Conservation (phyloP, 2,329 filamentous ascomycete genomes). For the Aureobasidium namibiae region DNA sequence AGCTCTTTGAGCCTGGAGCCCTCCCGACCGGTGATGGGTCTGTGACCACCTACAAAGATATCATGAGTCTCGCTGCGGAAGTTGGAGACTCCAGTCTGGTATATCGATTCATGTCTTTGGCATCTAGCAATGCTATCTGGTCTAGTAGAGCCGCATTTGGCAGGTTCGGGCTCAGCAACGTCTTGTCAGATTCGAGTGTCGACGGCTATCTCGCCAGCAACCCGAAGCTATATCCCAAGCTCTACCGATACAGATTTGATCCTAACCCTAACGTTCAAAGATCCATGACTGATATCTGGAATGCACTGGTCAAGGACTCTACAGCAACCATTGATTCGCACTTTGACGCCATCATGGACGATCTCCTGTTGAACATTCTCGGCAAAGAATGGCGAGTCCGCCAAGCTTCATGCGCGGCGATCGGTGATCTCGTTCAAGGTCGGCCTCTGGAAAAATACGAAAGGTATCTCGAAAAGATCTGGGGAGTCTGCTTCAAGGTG, state of each 20-base stretch:
- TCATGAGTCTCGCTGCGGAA: conserved; percentile 89
- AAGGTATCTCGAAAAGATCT: conserved; percentile 75
- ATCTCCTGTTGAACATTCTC: conserved; percentile 76
- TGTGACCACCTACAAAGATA: conserved; percentile 94
- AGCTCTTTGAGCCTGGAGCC: conserved; percentile 86
- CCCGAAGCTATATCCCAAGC: conserved; percentile 88
- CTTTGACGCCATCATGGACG: conserved; percentile 82
- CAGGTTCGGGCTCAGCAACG: conserved; percentile 82
- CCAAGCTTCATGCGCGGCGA: conserved; percentile 83
- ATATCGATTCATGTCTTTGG: conserved; percentile 97
- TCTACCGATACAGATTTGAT: conserved; percentile 91
- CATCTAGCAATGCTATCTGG: conserved; percentile 94
- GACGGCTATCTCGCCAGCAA: conserved; percentile 66
- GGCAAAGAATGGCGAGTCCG: conserved; percentile 90
- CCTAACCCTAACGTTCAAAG: conserved; percentile 86
- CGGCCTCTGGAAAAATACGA: conserved; percentile 63
- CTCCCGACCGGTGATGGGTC: conserved; percentile 85
- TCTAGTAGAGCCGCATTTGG: conserved; percentile 95
- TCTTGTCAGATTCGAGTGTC: conserved; percentile 73
- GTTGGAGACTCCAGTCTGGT: conserved; percentile 94
- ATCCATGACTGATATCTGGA: conserved; percentile 98
- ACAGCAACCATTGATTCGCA: conserved; percentile 66
- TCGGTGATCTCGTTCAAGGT: conserved; percentile 80
- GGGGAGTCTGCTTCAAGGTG: conserved; percentile 79
- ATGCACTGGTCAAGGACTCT: conserved; percentile 84